Percentiles rank a stretch among this genome's conserved stretches.
Evolutionary conservation across 2,329 filamentous ascomycete species (phyloP).

Genomic region (Truncatella angustata): DNA sequence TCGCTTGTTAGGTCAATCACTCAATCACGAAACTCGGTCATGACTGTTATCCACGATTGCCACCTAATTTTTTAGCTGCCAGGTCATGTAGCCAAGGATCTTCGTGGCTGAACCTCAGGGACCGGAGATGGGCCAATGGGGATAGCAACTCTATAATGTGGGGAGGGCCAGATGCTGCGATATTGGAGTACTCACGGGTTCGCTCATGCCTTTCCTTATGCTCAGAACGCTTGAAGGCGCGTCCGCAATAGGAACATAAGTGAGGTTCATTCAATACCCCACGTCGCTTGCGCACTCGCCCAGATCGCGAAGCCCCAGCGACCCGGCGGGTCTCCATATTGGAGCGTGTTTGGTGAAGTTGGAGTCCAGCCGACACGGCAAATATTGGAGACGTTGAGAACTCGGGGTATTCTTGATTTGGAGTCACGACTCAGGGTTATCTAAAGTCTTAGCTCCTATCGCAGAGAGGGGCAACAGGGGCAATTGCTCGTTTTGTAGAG

Average conservation of each 20-base stretch:
- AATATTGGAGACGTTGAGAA: too few species aligned
- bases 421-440: too few species aligned
- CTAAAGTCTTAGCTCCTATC: too few species aligned
- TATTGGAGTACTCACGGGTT: constrained; percentile 34
- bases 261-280: constrained; percentile 17
- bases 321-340: constrained; percentile 10
- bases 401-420: too few species aligned
- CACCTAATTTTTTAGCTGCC: not conserved
- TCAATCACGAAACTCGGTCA: not conserved
- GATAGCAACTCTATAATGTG: constrained; percentile 13
- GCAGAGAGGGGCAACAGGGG: too few species aligned
- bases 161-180: not conserved
- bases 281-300: constrained; percentile 17
- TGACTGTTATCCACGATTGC: not conserved
- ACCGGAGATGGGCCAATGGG: not conserved
- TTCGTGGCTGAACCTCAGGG: not conserved
- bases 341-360: constrained; percentile 6
- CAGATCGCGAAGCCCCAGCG: constrained; percentile 12
- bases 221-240: constrained; percentile 44
- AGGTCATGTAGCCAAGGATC: not conserved
- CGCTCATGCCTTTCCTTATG: constrained; percentile 44
- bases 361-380: too few species aligned
- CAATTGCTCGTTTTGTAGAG: too few species aligned
- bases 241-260: constrained; percentile 39
- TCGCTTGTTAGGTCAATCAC: not conserved